Base-by-base conservation (phyloP, 1,284 basidiomycete species). In the Coniophora puteana region DNA sequence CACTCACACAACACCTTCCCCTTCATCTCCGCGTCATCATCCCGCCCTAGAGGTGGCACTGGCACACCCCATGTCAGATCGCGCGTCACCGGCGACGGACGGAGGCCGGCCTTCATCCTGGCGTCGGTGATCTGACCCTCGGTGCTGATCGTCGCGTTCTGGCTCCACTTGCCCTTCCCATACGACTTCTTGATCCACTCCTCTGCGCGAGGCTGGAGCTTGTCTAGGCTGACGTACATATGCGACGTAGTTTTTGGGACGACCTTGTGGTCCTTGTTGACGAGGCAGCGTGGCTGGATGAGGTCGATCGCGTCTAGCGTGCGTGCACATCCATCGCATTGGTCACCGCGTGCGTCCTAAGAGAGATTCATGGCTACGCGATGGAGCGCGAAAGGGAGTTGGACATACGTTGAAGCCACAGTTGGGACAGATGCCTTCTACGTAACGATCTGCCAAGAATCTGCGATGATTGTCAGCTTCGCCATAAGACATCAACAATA, bases 41-140 rank as follows among this genome's bases (percentile, higher is more conserved):
- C 77, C 32, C 77, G 75, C 21, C 81, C 88, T 14, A 84, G 68
- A 62, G 77, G 43, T 1, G 89, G 95, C 8, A 99, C 91, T 4
- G 90, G 87, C 8, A 99, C 93, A 51, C 96, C 96, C 95, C 95
- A 99, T 41, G 84, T 86, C 40, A 99, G 67, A 70, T 99, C 95
- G 56, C 95, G 72, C 12, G 96, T 99, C 48, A 99, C 74, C 3
- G 94, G 92, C 41, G 92, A 92, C 3, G 93, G 92, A 43, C 84
- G 73, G 48, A 99, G 68, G 2, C 95, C 95, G 38, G 79, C 75
- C 66, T 88, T 90, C 67, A 99, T 68, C 49, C 96, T 82, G 11
- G 90, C 86, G 62, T 98, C 94, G 47, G 97, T 80, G 47, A 99
- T 83, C 50, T 89, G 85, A 21, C 92, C 91, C 34, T 92, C 88